phyloP scores from a whole-genome alignment of 2,329 filamentous ascomycete genomes.

The Emergomyces orientalis region DNA sequence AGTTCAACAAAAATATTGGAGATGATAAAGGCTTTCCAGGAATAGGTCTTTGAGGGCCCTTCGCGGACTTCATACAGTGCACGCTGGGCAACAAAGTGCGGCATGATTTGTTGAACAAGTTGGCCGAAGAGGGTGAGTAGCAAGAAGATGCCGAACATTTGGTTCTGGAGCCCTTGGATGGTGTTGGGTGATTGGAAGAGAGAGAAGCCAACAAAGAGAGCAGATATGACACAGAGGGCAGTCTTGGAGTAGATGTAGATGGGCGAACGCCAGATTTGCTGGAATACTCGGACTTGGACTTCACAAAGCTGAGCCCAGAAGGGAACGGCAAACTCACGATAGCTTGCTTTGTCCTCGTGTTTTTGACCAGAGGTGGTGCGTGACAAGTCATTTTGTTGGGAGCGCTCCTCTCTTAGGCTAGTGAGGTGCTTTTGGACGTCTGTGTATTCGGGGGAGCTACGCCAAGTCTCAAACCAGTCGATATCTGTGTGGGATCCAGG shows the following conservation, averaged over 20 bases:
- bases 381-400: slow-evolving; percentile 15
- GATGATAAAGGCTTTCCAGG: slow-evolving; percentile 60
- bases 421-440: slow-evolving; percentile 54
- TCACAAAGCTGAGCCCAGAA: slow-evolving; percentile 58
- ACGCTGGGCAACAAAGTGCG: slow-evolving; percentile 49
- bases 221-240: slow-evolving; percentile 40
- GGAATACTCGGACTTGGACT: slow-evolving; percentile 67
- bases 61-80: slow-evolving; percentile 52
- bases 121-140: slow-evolving; percentile 67
- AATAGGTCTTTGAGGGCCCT: slow-evolving; percentile 59
- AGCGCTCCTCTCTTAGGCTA: slow-evolving; percentile 41
- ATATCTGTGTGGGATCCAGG: slow-evolving; percentile 51
- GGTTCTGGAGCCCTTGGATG: slow-evolving; percentile 74
- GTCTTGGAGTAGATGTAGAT: slow-evolving; percentile 72
- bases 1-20: slow-evolving; percentile 64
- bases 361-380: not conserved
- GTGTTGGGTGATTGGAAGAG: slow-evolving; percentile 67
- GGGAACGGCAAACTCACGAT: slow-evolving; percentile 67
- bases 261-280: slow-evolving; percentile 86
- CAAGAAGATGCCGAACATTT: slow-evolving; percentile 84
- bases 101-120: slow-evolving; percentile 44
- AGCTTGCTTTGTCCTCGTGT: not conserved
- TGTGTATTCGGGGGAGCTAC: slow-evolving; percentile 45
- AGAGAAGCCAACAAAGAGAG: slow-evolving; percentile 71
- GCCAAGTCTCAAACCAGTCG: slow-evolving; percentile 46